Evolutionary conservation across 768 basidiomycete species (phyloP).

Genomic region (Amyloporia xantha): DNA sequence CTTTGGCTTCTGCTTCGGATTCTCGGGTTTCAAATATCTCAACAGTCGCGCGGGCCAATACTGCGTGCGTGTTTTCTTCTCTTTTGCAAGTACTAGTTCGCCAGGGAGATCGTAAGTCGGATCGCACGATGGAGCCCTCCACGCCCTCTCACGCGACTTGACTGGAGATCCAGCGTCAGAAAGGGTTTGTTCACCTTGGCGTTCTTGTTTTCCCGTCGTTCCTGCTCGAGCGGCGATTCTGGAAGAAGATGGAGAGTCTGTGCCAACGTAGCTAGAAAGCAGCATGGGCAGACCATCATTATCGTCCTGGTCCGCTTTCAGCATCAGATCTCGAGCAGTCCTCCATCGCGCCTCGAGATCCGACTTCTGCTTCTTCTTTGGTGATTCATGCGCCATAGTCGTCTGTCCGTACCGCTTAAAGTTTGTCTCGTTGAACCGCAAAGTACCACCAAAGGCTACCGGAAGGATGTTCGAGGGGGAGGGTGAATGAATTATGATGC

Average conservation of each 20-base stretch:
- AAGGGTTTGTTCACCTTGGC: background rate
- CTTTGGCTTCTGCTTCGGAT: conserved; percentile 31
- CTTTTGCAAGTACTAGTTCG: conserved; percentile 54
- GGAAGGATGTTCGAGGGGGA: conserved; percentile 38
- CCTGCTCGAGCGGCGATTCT: background rate
- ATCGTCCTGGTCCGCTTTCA: conserved; percentile 35
- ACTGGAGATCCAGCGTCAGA: background rate
- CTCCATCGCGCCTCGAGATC: conserved; percentile 37
- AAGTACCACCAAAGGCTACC: conserved; percentile 26
- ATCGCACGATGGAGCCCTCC: conserved; percentile 42
- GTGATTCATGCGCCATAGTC: conserved; percentile 26
- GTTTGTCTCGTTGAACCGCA: conserved; percentile 37
- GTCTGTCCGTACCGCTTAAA: conserved; percentile 17
- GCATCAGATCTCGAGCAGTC: conserved; percentile 40
- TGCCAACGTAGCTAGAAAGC: conserved; percentile 10
- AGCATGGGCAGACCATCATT: conserved; percentile 45
- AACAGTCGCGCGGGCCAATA: conserved; percentile 70
- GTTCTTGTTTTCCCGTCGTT: background rate
- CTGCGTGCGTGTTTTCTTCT: conserved; percentile 24
- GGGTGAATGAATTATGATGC: conserved; percentile 21
- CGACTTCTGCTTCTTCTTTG: conserved; percentile 39
- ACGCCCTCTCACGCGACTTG: conserved; percentile 12
- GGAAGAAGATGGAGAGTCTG: conserved; percentile 2
- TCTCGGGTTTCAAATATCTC: conserved; percentile 40
- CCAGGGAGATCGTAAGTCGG: conserved; percentile 53